A percentile compares a stretch with the other conserved stretches of the same genome.
Conservation (phyloP, 371 early-diverging fungal species). For the Blakeslea trispora region DNA sequence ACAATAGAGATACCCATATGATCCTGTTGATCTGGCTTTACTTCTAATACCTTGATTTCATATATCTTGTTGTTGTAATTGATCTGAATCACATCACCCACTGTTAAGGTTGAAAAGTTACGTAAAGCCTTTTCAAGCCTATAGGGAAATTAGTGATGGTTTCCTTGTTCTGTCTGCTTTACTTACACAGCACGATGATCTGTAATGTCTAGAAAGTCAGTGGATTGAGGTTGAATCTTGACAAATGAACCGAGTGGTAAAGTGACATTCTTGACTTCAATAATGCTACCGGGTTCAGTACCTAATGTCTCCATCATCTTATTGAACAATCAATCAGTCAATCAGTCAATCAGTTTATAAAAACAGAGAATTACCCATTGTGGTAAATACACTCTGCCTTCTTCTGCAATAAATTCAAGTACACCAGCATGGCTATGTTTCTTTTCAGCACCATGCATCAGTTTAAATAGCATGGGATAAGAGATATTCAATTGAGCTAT, state of each 20-base stretch:
- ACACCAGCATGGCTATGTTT: constrained; percentile 94
- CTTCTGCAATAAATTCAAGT: constrained; percentile 98
- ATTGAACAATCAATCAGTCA: no score
- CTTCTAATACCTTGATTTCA: constrained; percentile 92
- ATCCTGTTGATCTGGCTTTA: constrained; percentile 70
- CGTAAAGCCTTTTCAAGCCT: constrained; percentile 95
- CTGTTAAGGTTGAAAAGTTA: constrained; percentile 93
- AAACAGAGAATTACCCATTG: no score
- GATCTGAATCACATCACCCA: constrained; percentile 93
- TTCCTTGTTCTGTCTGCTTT: background rate
- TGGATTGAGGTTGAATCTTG: constrained; percentile 97
- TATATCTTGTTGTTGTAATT: constrained; percentile 90
- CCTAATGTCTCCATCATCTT: constrained; percentile 94
- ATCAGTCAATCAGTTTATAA: no score
- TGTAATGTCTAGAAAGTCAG: constrained; percentile 97
- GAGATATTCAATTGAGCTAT: constrained; percentile 83
- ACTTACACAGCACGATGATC: constrained; percentile 95
- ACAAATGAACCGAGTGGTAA: constrained; percentile 92
- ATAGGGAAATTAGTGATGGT: background rate
- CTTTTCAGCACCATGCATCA: constrained; percentile 59
- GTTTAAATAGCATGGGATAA: constrained; percentile 92
- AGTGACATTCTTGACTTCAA: constrained; percentile 79
- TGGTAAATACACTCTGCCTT: constrained; percentile 95
- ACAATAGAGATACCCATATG: constrained; percentile 91
- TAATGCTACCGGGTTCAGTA: constrained; percentile 75